Evolutionary conservation across 805 yeast genomes (phyloP).

Genomic region (Wickerhamiella brachini): DNA sequence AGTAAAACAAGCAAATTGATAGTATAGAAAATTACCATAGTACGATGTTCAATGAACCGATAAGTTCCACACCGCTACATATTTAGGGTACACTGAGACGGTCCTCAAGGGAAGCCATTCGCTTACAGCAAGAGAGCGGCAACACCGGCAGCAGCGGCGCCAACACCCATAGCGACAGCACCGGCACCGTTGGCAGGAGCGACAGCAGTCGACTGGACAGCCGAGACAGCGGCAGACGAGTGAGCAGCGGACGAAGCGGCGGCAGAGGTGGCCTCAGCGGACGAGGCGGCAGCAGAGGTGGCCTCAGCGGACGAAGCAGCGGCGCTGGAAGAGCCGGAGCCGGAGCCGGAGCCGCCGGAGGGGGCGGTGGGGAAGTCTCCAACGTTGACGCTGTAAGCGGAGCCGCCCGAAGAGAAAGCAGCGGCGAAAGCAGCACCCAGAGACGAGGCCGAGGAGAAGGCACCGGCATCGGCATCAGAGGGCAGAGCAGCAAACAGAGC

Average conservation of each 20-base stretch:
- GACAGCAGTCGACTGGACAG: constrained; percentile 5
- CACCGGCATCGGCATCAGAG: constrained; percentile 5
- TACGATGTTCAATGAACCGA: background rate
- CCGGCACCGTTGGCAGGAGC: constrained; percentile 13
- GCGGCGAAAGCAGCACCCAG: constrained; percentile 7
- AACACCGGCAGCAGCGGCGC: constrained; percentile 17
- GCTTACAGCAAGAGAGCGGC: constrained; percentile 16
- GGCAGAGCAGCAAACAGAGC: constrained; percentile 7
- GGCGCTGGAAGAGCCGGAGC: constrained; percentile 8
- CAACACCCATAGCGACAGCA: constrained; percentile 13
- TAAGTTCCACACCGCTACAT: background rate
- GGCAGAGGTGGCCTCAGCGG: constrained; percentile 9
- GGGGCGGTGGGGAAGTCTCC: background rate
- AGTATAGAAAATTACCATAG: background rate
- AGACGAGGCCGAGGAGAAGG: constrained; percentile 7
- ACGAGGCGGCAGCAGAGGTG: constrained; percentile 9
- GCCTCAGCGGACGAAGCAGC: constrained; percentile 8
- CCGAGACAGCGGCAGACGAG: constrained; percentile 6
- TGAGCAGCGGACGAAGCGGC: constrained; percentile 7
- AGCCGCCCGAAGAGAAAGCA: constrained; percentile 9
- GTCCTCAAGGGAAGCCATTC: background rate
- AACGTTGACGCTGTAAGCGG: constrained; percentile 3
- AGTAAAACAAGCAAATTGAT: background rate
- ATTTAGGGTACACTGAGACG: background rate
- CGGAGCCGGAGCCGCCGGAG: constrained; percentile 1